Evolutionary conservation across 805 yeast species (phyloP), one percentile per base, ranked within the genome.

Genomic region (Saccharomycopsis sp.): DNA sequence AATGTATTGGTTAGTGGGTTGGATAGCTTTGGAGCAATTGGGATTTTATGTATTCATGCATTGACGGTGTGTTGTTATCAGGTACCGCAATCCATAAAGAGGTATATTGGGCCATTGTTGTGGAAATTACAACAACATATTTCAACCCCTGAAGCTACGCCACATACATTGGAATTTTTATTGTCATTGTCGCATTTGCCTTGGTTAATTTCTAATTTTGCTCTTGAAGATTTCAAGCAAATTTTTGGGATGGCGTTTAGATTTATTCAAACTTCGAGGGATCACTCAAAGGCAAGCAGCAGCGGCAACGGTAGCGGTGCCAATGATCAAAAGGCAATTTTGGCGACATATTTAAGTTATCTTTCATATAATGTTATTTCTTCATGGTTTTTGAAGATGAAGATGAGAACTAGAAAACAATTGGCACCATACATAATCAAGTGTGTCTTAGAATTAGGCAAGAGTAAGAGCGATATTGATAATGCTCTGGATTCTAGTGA

Each of bases 211-310:
- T 71, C 85, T 1, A 81, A 81, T 54, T 81, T 86, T 57, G 82
- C 85, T 2, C 70, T 72, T 16, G 93, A 84, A 40, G 95, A 87
- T 54, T 82, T 72, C 58, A 81, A 79, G 54, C 68, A 88, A 38
- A 85, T 86, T 2, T 85, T 87, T 65, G 95, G 85, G 1, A 83
- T 87, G 58, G 81, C 88, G 1, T 84, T 87, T 65, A 80, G 81
- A 54, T 81, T 79, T 54, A 81, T 86, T 44, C 85, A 84, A 56
- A 80, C 79, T 56, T 76, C 86, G 1, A 68, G 72, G 41, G 88
- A 83, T 53, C 51, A 48, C 38, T 16, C 28, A 3, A 13, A 5
- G 21, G 19, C n/a, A 21, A 23, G 23, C 14, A 29, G n/a, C 23
- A 8, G 48, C 35, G 34, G 42, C 41, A 16, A 37, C 23, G 34